These are phyloP conservation scores for Candida gigantensis DNA, from an alignment of 1,139 yeast genomes.

Conservation along the genomic window DNA sequence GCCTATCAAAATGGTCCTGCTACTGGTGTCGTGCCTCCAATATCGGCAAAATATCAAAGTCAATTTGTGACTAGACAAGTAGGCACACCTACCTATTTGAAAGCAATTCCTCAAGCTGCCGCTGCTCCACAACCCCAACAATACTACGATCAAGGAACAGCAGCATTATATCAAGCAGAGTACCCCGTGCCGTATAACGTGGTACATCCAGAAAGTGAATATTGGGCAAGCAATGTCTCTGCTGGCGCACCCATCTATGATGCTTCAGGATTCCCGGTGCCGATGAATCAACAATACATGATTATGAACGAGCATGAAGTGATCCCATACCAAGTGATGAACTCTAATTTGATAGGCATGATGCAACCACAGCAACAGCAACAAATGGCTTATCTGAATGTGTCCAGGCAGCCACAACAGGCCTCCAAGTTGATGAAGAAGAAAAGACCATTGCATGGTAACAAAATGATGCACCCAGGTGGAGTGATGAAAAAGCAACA, in stretches of 20 bases:
- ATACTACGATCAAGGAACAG: conserved; percentile 15
- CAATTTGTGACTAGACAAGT: conserved; percentile 12
- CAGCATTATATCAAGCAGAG: conserved; percentile 13
- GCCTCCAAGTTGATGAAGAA: conserved; percentile 1
- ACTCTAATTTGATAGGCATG: conserved; percentile 4
- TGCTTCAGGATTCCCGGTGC: conserved; percentile 9
- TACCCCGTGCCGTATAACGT: conserved; percentile 13
- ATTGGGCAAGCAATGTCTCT: conserved; percentile 20
- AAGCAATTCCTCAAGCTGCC: conserved; percentile 9
- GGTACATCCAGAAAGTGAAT: conserved; percentile 21
- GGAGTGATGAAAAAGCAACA: conserved; percentile 4
- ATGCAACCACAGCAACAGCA: conserved; percentile 3
- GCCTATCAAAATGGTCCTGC: conserved; percentile 7
- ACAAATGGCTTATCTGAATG: conserved; percentile 1
- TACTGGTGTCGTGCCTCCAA: conserved; percentile 13
- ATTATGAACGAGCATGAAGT: conserved; percentile 11
- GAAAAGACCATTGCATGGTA: conserved; percentile 5
- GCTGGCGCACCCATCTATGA: conserved; percentile 10
- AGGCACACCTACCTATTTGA: conserved; percentile 16
- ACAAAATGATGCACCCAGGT: too few relatives aligned
- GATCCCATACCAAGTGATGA: conserved; percentile 8
- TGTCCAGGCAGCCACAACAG: conserved; percentile 7
- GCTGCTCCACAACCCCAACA: conserved; percentile 13
- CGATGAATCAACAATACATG: conserved; percentile 10
- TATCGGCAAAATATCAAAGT: conserved; percentile 23